Conservation (phyloP, 768 basidiomycete genomes). For the Xerocomus brunneocitrinus region DNA sequence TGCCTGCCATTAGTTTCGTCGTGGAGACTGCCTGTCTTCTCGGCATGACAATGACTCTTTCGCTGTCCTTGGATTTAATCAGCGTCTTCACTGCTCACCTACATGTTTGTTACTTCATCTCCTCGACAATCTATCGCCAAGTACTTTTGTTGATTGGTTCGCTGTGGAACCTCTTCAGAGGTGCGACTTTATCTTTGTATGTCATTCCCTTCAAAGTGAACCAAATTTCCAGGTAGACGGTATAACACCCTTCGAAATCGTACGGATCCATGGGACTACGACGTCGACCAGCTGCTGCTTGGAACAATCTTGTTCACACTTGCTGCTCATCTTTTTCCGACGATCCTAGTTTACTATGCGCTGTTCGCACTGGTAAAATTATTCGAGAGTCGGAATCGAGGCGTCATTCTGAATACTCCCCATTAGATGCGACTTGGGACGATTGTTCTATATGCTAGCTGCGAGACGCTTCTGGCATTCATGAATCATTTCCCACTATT, state of each 20-base stretch:
- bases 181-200: conserved; percentile 34
- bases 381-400: background rate
- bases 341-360: conserved; percentile 79
- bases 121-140: conserved; percentile 56
- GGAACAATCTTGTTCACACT: conserved; percentile 88
- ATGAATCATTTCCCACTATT: conserved; percentile 95
- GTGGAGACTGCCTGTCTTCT: conserved; percentile 35
- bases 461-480: conserved; percentile 67
- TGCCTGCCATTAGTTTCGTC: conserved; percentile 25
- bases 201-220: background rate
- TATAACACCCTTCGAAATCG: conserved; percentile 82
- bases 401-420: background rate
- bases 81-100: conserved; percentile 68
- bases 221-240: conserved; percentile 62
- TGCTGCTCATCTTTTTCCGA: conserved; percentile 77
- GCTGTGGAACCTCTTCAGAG: conserved; percentile 88
- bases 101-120: conserved; percentile 60
- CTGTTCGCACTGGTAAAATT: conserved; percentile 62
- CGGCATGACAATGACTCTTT: conserved; percentile 64
- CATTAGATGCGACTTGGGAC: conserved; percentile 49
- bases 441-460: conserved; percentile 53
- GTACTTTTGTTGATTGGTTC: conserved; percentile 56
- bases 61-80: conserved; percentile 63
- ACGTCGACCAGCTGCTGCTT: conserved; percentile 90
- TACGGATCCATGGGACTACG: conserved; percentile 88